phyloP scores from a whole-genome alignment of 140 eudicot species.

The Anethum foeniculum region DNA sequence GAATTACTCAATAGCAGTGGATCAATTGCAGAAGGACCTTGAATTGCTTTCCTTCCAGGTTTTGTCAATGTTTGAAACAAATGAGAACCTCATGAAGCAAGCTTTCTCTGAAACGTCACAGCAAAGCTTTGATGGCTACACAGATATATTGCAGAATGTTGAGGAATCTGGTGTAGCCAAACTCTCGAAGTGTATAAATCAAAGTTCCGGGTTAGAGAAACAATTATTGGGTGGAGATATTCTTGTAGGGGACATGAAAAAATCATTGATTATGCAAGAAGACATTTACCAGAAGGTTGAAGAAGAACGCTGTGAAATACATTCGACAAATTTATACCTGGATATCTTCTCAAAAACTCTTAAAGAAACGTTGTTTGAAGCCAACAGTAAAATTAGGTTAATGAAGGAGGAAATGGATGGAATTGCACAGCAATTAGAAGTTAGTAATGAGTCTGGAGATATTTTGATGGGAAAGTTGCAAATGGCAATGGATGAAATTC shows the following conservation, averaged over 20 bases:
- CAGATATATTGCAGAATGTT: constrained; percentile 6
- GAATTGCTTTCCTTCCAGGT: constrained; percentile 88
- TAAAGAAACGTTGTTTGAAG: constrained; percentile 51
- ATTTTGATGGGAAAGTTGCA: constrained; percentile 38
- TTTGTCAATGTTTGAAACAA: constrained; percentile 76
- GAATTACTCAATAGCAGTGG: constrained; percentile 90
- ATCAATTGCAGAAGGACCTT: constrained; percentile 86
- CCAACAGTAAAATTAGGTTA: constrained; percentile 26
- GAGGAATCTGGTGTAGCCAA: constrained; percentile 18
- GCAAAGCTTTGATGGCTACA: constrained; percentile 15
- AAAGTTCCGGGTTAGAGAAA: constrained; percentile 14
- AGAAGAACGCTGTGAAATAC: constrained; percentile 64
- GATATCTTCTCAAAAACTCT: constrained; percentile 54
- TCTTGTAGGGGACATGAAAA: constrained; percentile 46
- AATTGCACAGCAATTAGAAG: constrained; percentile 30
- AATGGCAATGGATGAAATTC: constrained; percentile 40
- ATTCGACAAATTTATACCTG: constrained; percentile 34
- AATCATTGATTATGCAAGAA: constrained; percentile 61
- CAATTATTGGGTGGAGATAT: constrained; percentile 27
- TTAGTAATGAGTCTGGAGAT: constrained; percentile 37
- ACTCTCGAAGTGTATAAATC: constrained; percentile 17
- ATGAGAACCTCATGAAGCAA: constrained; percentile 68
- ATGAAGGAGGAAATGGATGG: constrained; percentile 32
- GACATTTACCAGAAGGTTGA: constrained; percentile 66
- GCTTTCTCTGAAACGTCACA: constrained; percentile 44